These are phyloP conservation scores for Diaporthe longicolla DNA, from an alignment of 2,329 filamentous ascomycete genomes.

Conservation along the genomic window DNA sequence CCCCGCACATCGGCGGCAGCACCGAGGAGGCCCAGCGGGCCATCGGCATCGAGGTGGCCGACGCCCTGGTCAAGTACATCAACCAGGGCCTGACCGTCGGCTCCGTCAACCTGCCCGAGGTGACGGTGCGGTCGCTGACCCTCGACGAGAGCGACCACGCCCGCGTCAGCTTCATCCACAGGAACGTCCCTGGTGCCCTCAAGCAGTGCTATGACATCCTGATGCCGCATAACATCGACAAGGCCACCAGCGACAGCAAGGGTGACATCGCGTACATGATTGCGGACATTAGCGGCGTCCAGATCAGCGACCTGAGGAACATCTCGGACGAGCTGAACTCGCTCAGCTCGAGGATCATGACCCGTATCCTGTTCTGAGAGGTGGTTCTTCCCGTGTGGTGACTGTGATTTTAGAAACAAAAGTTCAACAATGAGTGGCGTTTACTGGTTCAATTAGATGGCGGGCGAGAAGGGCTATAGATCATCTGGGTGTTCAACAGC, in stretches of 20 bases:
- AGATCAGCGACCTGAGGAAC: slow-evolving; percentile 84
- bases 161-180: slow-evolving; percentile 95
- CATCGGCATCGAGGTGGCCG: slow-evolving; percentile 92
- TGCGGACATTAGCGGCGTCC: slow-evolving; percentile 95
- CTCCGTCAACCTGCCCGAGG: slow-evolving; percentile 97
- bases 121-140: slow-evolving; percentile 89
- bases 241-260: slow-evolving; percentile 96
- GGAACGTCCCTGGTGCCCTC: slow-evolving; percentile 95
- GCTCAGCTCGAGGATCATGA: slow-evolving; percentile 76
- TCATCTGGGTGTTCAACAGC: slow-evolving; percentile 41
- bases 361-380: slow-evolving; percentile 43
- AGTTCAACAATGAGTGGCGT: slow-evolving; percentile 24
- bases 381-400: no score
- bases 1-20: slow-evolving; percentile 96
- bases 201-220: slow-evolving; percentile 96
- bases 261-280: slow-evolving; percentile 97
- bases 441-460: slow-evolving; percentile 31
- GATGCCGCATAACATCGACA: slow-evolving; percentile 96
- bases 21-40: slow-evolving; percentile 98
- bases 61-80: slow-evolving; percentile 92
- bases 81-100: slow-evolving; percentile 94
- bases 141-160: slow-evolving; percentile 91
- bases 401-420: neutral
- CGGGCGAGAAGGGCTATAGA: slow-evolving; percentile 7
- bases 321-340: slow-evolving; percentile 87